phyloP scores from a whole-genome alignment of 2,329 filamentous ascomycete species.

The Lithohypha guttulata region DNA sequence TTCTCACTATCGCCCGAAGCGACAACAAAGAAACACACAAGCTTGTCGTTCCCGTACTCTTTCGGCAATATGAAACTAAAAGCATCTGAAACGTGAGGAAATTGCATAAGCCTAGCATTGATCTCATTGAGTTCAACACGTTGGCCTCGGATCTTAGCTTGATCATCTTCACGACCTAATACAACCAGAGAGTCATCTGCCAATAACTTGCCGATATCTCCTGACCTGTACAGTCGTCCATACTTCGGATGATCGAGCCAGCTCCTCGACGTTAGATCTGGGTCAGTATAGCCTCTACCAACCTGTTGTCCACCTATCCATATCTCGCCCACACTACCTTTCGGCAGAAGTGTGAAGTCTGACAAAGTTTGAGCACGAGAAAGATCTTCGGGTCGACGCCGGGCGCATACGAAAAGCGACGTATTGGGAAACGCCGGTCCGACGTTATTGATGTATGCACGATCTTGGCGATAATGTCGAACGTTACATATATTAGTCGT shows the following conservation, averaged over 20 bases:
- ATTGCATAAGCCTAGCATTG: conserved; percentile 48
- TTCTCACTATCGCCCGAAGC: conserved; percentile 7
- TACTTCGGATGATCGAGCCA: conserved; percentile 58
- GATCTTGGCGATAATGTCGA: conserved; percentile 45
- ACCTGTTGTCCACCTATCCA: conserved; percentile 83
- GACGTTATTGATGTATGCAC: conserved; percentile 62
- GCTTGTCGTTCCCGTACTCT: conserved; percentile 20
- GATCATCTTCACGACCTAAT: conserved; percentile 62
- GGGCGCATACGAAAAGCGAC: conserved; percentile 51
- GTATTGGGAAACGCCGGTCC: conserved; percentile 65
- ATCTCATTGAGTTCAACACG: conserved; percentile 71
- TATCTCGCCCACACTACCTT: conserved; percentile 67
- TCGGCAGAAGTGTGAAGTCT: conserved; percentile 49
- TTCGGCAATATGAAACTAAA: conserved; percentile 49
- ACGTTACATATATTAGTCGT: conserved; percentile 82
- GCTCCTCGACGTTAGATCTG: conserved; percentile 51
- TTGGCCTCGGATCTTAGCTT: conserved; percentile 72
- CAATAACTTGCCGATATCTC: conserved; percentile 71
- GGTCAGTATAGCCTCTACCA: conserved; percentile 58
- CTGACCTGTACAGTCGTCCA: conserved; percentile 69
- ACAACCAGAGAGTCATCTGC: conserved; percentile 66
- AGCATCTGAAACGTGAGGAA: conserved; percentile 47
- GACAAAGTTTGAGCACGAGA: not conserved
- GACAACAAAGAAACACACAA: conserved; percentile 58
- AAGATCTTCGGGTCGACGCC: conserved; percentile 4